Percentiles rank a stretch among this genome's conserved stretches.
phyloP scores from a whole-genome alignment of 1,284 basidiomycete species.

The Termitomyces sp. region DNA sequence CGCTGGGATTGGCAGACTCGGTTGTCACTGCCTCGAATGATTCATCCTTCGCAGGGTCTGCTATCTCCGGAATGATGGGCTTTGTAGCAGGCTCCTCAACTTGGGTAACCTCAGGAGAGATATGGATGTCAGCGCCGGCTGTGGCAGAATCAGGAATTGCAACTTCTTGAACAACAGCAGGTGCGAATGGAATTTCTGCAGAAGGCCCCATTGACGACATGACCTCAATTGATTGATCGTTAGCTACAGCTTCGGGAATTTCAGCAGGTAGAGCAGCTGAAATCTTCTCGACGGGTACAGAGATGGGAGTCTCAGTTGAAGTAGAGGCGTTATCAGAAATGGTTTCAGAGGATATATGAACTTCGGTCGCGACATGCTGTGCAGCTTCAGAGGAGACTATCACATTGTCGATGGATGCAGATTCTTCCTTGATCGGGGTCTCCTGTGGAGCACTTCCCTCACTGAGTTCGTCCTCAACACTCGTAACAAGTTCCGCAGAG shows the following conservation, averaged over 20 bases:
- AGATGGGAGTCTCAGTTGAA: background rate
- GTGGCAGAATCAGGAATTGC: background rate
- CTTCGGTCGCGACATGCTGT: background rate
- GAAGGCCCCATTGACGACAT: background rate
- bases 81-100: conserved; percentile 1
- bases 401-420: background rate
- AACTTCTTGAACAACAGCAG: background rate
- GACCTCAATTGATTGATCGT: background rate
- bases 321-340: background rate
- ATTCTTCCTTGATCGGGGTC: background rate
- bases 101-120: background rate
- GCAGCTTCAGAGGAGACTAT: background rate
- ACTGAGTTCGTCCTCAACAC: background rate
- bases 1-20: background rate
- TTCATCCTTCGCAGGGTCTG: background rate
- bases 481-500: background rate
- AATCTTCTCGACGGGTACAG: background rate
- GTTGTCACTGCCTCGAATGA: background rate
- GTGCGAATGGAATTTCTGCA: no score
- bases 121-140: background rate
- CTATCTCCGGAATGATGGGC: background rate
- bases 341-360: background rate
- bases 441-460: background rate
- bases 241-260: background rate
- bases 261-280: background rate